Evolutionary conservation across 2,329 filamentous ascomycete species (phyloP).

Genomic region (Fusarium foetens): DNA sequence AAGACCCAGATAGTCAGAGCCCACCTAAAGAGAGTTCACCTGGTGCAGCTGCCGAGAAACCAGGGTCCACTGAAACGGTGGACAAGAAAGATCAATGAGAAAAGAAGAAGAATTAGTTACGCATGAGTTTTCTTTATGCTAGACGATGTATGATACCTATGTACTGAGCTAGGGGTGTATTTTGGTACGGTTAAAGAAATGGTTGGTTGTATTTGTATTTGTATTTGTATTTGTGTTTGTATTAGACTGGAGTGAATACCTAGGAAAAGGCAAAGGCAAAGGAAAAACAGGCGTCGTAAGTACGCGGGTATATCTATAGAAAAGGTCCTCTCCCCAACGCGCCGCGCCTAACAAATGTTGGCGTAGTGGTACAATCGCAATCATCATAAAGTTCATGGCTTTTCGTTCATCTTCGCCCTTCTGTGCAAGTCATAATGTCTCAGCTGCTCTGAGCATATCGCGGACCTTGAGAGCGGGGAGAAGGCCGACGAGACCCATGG

Average conservation of each 20-base stretch:
- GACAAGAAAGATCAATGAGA: conserved; percentile 38
- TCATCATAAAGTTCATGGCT: conserved; percentile 20
- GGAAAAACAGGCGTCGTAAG: conserved; percentile 34
- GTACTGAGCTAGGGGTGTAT: conserved; percentile 16
- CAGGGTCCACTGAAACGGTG: conserved; percentile 18
- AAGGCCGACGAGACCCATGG: conserved; percentile 47
- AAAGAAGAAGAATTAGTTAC: not conserved
- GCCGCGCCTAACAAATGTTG: conserved; percentile 13
- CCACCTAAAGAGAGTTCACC: conserved; percentile 24
- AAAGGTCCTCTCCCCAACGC: conserved; percentile 37
- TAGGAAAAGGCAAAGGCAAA: conserved; percentile 8
- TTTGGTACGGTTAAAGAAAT: conserved; percentile 4
- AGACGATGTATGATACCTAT: conserved; percentile 43
- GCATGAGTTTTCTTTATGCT: conserved; percentile 13
- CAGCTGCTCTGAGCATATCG: conserved; percentile 28
- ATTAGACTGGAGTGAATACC: conserved; percentile 24
- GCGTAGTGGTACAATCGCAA: conserved; percentile 31
- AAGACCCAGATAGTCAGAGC: conserved; percentile 47
- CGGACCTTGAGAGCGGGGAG: conserved; percentile 39
- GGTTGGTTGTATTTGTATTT: conserved; percentile 29
- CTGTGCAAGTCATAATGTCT: conserved; percentile 40
- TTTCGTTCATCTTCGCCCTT: not conserved
- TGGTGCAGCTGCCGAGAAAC: conserved; percentile 21
- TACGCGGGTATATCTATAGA: conserved; percentile 44
- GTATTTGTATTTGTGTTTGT: not conserved